Evolutionary conservation across 2,329 filamentous ascomycete species (phyloP), one percentile per base, ranked within the genome.

Genomic region (Sporothrix brunneoviolacea): DNA sequence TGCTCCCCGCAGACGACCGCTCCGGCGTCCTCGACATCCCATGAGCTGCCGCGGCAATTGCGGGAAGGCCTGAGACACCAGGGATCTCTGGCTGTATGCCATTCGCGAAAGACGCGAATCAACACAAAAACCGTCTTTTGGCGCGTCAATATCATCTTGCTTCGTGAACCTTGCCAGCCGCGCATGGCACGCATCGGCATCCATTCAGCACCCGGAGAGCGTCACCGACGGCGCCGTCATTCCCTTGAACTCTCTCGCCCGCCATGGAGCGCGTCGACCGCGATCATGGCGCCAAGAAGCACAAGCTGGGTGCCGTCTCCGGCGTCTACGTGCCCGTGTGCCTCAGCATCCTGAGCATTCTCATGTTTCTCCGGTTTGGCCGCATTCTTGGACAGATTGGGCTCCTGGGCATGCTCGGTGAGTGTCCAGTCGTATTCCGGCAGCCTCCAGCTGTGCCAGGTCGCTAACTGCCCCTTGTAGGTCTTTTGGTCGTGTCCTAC

Each of bases 341-440:
- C 54, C 73, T 94, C 58, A 95, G 93, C 65, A 89, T 95, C 37
- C 70, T 94, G 57, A 91, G 87, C 60, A 94, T 95, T 66, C 77
- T 95, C 55, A 94, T 95, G 88, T 95, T 95, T 68, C 73, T 95
- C 60, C 81, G 89, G 19, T 95, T 95, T 65, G 88, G 89, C 19
- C 83, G 89, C 59, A 87, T 95, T 51, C 73, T 94, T 19, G 89
- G 88, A 8, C 85, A 91, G 62, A 78, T 85, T 55, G 89, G 89
- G 19, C 72, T 94, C 39, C 57, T 91, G 38, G 89, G 88, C 44
- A 93, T 90, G 66, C 71, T 94, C 63, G 85, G 86, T 87, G 70
- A 65, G 73, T 63, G 24, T 10, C 24, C 24, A 10, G 24, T 10
- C 24, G 6, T 10, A 10, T 28, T 10, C 24, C 24, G 24, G 24